Conservation (phyloP, 495 filamentous ascomycete genomes). For the Astrothelium macrocarpum region DNA sequence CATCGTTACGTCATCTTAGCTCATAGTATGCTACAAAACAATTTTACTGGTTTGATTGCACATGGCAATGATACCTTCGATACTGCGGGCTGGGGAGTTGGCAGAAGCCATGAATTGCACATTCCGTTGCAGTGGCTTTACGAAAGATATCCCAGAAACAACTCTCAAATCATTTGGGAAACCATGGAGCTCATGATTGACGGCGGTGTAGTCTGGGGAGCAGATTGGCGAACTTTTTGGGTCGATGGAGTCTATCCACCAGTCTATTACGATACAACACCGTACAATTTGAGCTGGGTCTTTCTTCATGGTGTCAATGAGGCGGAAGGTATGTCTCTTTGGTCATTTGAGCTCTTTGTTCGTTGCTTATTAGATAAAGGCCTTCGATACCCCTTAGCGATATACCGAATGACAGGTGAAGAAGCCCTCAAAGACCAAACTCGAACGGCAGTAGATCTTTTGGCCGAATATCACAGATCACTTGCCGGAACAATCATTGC, state of each 20-base stretch:
- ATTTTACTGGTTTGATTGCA: constrained; percentile 40
- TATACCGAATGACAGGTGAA: constrained; percentile 2
- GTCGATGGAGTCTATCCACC: constrained; percentile 1
- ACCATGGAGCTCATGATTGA: constrained; percentile 39
- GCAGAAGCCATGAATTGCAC: constrained; percentile 44
- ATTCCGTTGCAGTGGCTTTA: constrained; percentile 47
- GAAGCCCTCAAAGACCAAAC: background rate
- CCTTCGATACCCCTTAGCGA: background rate
- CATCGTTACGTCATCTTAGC: constrained; percentile 33
- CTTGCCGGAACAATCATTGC: constrained; percentile 26
- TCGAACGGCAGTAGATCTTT: background rate
- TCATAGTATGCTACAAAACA: constrained; percentile 41
- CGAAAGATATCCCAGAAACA: constrained; percentile 36
- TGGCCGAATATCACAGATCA: constrained; percentile 34
- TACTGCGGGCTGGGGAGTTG: constrained; percentile 35
- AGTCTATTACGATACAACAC: background rate
- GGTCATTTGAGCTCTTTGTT: background rate
- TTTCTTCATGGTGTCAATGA: constrained; percentile 43
- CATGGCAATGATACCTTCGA: constrained; percentile 34
- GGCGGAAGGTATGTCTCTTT: constrained; percentile 29
- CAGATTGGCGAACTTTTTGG: constrained; percentile 2
- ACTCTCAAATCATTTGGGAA: constrained; percentile 32
- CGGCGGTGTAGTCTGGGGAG: constrained; percentile 35
- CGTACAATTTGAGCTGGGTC: constrained; percentile 1
- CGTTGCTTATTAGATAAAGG: background rate